Evolutionary conservation across 495 filamentous ascomycete species (phyloP).

Genomic region (Xylaria scruposa): DNA sequence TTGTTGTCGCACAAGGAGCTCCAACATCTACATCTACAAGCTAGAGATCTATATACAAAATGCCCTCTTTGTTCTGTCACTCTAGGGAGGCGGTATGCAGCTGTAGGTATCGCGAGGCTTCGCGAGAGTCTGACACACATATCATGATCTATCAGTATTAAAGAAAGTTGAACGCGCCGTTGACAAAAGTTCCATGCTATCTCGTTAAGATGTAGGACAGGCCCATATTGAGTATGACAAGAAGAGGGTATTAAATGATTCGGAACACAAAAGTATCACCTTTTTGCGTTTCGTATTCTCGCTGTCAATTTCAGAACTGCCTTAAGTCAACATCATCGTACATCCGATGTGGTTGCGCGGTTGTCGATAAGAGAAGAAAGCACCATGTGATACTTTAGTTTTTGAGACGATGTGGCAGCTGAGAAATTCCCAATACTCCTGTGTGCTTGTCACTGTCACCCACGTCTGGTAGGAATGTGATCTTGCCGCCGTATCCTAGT

Average conservation of each 20-base stretch:
- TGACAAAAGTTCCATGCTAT: background rate
- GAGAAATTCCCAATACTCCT: too few species aligned
- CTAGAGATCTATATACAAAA: too few species aligned
- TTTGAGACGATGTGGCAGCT: background rate
- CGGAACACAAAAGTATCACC: background rate
- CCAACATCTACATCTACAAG: too few species aligned
- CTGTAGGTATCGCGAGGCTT: too few species aligned
- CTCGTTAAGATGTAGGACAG: background rate
- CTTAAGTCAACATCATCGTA: background rate
- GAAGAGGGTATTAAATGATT: background rate
- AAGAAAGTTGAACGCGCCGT: background rate
- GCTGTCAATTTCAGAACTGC: background rate
- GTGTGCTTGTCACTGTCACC: background rate
- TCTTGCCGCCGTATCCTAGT: background rate
- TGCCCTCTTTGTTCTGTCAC: too few species aligned
- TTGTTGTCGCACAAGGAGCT: too few species aligned
- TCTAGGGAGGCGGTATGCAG: too few species aligned
- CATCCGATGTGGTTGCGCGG: too few species aligned
- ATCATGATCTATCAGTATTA: background rate
- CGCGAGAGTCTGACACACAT: too few species aligned
- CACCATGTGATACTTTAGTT: background rate
- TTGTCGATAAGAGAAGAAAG: background rate
- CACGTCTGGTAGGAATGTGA: background rate
- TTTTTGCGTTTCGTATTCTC: background rate
- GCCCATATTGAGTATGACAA: background rate